Evolutionary conservation across 768 basidiomycete species (phyloP), one percentile per base, ranked within the genome.

Genomic region (Collybia sp.): DNA sequence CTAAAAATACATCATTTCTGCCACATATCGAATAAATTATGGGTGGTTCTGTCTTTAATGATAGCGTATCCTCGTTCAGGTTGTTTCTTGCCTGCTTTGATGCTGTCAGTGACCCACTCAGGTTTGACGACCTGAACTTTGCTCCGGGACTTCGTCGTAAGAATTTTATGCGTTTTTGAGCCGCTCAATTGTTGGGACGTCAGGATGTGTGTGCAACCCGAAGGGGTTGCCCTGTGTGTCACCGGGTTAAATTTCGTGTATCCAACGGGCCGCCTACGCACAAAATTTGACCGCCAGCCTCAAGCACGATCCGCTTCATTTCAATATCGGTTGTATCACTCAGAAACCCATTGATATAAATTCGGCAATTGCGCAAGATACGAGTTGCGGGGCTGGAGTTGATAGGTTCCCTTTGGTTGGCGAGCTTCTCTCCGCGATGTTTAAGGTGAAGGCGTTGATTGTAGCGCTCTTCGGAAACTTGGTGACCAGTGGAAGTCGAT

Each of bases 141-240:
- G 46, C 60, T 72, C 51, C 69, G 68, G 30, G 67, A 68, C 54
- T 77, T 80, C 17, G 66, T 60, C 15, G 73, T 77, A 45, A 91
- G 62, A 42, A 82, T 55, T 54, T 73, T 80, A 47, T 90, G 80
- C 2, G 77, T 83, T 63, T 92, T 92, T 19, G 79, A 76, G 13
- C 75, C 87, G 55, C 73, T 87, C 46, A 91, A 69, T 44, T 75
- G 76, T 51, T 80, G 78, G 5, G 88, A 89, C 8, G 85, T 85
- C 33, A 93, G 57, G 42, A 93, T 82, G 59, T 93, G 90, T 6
- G 90, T 92, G 39, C 83, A 83, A 9, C 75, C 75, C 13, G 81
- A 79, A 12, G 80, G 67, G 19, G 70, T 71, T 43, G 62, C 63
- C 51, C 86, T 89, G 54, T 2, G 6, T 18, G 13, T 37, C n/a